Evolutionary conservation across 768 basidiomycete genomes (phyloP).

Genomic region (Boletus barrowsii): DNA sequence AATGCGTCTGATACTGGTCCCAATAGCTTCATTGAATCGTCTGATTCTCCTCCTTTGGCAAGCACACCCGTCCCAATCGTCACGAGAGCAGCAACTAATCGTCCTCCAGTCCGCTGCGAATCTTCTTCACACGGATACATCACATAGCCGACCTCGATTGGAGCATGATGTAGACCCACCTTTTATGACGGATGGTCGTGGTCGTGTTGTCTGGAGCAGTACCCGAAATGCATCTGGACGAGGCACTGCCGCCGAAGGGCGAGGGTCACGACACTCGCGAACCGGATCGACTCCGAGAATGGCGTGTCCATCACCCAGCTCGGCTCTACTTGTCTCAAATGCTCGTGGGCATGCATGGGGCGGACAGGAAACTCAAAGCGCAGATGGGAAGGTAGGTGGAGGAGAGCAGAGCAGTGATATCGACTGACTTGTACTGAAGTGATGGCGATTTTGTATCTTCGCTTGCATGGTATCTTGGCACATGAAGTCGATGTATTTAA

Average conservation of each 20-base stretch:
- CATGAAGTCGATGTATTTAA: background rate
- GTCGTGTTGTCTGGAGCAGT: constrained; percentile 51
- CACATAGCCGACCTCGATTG: constrained; percentile 16
- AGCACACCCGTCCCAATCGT: background rate
- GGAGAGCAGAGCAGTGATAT: constrained; percentile 12
- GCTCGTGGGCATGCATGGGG: constrained; percentile 17
- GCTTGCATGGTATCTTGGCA: constrained; percentile 1
- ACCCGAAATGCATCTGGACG: constrained; percentile 22
- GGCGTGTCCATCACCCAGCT: constrained; percentile 12
- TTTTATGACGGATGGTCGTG: constrained; percentile 64
- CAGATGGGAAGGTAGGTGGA: constrained; percentile 17
- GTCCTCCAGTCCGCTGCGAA: constrained; percentile 1
- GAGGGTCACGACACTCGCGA: constrained; percentile 21
- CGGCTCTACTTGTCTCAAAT: constrained; percentile 6
- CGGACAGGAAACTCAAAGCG: constrained; percentile 19
- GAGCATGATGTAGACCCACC: constrained; percentile 43
- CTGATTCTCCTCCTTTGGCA: background rate
- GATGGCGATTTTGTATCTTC: constrained; percentile 8
- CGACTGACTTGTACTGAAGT: constrained; percentile 7
- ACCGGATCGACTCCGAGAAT: constrained; percentile 19
- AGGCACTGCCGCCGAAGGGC: constrained; percentile 16
- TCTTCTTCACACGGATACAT: constrained; percentile 4
- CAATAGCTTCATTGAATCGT: background rate
- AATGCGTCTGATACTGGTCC: background rate
- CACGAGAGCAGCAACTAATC: background rate